phyloP scores from a whole-genome alignment of 177 flowering plant species.

The Vitis hybrid region DNA sequence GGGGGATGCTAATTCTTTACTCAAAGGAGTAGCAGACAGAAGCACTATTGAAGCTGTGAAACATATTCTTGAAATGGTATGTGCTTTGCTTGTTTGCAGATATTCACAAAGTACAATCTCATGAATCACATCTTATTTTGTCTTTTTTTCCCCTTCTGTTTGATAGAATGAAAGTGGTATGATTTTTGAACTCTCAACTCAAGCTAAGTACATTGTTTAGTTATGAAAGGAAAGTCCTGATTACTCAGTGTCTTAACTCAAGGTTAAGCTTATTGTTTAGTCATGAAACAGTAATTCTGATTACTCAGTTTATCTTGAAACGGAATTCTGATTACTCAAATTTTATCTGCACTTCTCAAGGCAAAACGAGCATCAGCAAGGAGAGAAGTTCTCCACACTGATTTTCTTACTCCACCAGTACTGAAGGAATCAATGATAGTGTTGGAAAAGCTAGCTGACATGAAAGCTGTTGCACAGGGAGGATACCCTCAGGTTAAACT shows the following conservation, averaged over 20 bases:
- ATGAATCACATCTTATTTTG: no score
- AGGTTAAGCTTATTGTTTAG: no score
- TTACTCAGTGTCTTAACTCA: background rate
- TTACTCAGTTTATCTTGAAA: no score
- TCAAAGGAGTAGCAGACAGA: conserved; percentile 59
- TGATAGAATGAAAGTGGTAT: background rate
- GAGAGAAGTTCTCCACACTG: conserved; percentile 71
- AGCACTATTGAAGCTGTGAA: conserved; percentile 57
- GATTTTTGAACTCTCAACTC: background rate
- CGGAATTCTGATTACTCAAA: background rate
- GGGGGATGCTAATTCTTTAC: conserved; percentile 49
- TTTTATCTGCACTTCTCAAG: conserved; percentile 27
- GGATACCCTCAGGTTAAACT: conserved; percentile 81
- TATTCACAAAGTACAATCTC: background rate
- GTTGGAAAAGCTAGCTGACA: conserved; percentile 67
- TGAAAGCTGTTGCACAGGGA: conserved; percentile 73
- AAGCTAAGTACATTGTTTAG: background rate
- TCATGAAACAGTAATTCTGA: no score
- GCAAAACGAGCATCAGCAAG: conserved; percentile 70
- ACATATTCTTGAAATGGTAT: conserved; percentile 83
- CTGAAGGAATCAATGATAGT: conserved; percentile 66
- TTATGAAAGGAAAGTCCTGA: background rate
- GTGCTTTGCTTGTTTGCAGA: background rate
- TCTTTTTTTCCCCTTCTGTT: background rate
- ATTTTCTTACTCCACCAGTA: conserved; percentile 86